These are phyloP conservation scores for Aphanomyces cochlioides DNA, from an alignment of 352 stramenopile species.

Conservation along the genomic window DNA sequence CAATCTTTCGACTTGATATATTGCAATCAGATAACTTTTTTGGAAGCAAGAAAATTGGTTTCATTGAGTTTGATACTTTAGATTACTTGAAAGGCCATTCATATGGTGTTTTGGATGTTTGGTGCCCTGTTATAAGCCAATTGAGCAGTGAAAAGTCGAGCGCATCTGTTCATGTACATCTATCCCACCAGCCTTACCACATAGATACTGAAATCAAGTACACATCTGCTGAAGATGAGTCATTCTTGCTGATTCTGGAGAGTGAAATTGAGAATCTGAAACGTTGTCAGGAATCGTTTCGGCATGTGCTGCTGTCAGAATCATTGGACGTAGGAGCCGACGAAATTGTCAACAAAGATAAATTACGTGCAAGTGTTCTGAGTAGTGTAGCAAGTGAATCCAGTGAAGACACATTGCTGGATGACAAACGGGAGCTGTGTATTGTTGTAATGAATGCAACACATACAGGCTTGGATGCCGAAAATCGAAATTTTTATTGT, in stretches of 20 bases:
- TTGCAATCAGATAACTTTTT: neutral
- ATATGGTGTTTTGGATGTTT: conserved; percentile 12
- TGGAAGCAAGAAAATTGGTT: neutral
- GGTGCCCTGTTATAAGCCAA: conserved; percentile 2
- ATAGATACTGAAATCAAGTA: conserved; percentile 7
- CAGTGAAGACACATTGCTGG: conserved; percentile 46
- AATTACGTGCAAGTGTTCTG: neutral
- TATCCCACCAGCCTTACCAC: neutral
- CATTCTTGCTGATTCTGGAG: neutral
- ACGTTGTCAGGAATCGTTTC: neutral
- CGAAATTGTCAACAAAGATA: neutral
- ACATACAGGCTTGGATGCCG: conserved; percentile 50
- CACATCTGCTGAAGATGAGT: conserved; percentile 1
- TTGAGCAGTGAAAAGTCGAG: neutral
- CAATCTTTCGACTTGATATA: neutral
- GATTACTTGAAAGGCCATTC: neutral
- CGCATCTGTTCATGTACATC: neutral
- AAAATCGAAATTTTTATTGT: conserved; percentile 71
- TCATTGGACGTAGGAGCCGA: conserved; percentile 7
- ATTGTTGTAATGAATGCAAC: conserved; percentile 73
- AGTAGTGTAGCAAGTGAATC: conserved; percentile 8
- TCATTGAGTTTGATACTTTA: neutral
- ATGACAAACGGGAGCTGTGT: conserved; percentile 62
- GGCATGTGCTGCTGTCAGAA: neutral
- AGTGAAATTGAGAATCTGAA: neutral